A percentile compares a stretch with the other conserved stretches of the same genome.
Conservation (phyloP, 306 rosid species). For the Sesbania bispinosa region DNA sequence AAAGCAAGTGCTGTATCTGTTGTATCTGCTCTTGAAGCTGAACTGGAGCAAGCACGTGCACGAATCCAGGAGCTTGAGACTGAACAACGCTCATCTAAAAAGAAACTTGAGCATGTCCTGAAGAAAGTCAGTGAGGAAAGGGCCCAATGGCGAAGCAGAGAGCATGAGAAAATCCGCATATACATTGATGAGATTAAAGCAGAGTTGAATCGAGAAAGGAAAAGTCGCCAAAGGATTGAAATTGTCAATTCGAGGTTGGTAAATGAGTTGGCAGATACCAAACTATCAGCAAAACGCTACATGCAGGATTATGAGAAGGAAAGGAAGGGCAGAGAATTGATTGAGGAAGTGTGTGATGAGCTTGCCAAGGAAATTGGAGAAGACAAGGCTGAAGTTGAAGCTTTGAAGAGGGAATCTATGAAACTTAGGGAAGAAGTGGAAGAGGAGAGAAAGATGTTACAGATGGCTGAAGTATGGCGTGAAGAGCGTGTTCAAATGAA, state of each 20-base stretch:
- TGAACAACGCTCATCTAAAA: conserved; percentile 68
- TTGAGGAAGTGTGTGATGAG: conserved; percentile 94
- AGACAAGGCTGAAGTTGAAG: conserved; percentile 87
- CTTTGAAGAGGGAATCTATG: conserved; percentile 72
- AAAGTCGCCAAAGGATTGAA: conserved; percentile 78
- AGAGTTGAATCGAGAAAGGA: conserved; percentile 80
- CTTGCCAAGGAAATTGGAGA: conserved; percentile 96
- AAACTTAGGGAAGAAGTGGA: conserved; percentile 79
- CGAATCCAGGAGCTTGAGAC: conserved; percentile 82
- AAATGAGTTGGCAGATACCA: conserved; percentile 81
- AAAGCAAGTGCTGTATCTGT: conserved; percentile 62
- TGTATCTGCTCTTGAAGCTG: conserved; percentile 75
- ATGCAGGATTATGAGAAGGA: conserved; percentile 87
- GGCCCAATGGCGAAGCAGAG: conserved; percentile 79
- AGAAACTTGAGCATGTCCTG: conserved; percentile 85
- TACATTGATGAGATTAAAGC: conserved; percentile 71
- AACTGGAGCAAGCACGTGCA: conserved; percentile 72
- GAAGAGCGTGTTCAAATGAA: conserved; percentile 99
- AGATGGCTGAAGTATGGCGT: conserved; percentile 99
- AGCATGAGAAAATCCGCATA: conserved; percentile 89
- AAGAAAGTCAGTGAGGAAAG: conserved; percentile 82
- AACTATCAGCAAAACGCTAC: conserved; percentile 64
- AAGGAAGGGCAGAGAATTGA: conserved; percentile 67
- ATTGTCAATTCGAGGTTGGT: conserved; percentile 80
- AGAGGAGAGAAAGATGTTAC: conserved; percentile 89